phyloP scores from a whole-genome alignment of 441 rosid species.

The Adansonia gregorii region DNA sequence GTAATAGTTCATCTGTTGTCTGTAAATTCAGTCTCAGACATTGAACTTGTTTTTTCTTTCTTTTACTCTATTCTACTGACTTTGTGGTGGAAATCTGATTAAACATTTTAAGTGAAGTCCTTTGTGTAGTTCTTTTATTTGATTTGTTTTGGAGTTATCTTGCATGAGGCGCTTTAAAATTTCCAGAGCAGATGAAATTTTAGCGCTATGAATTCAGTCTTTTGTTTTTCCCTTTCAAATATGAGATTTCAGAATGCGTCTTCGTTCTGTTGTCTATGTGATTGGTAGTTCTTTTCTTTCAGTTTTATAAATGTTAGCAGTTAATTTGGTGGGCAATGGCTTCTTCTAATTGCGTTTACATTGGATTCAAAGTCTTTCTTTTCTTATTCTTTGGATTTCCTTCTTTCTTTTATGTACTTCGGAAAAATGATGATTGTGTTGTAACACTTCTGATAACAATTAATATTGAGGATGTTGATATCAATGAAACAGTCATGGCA shows the following conservation, averaged over 20 bases:
- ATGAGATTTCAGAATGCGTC: neutral
- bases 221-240: neutral
- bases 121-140: neutral
- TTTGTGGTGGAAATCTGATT: neutral
- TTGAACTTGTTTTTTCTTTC: neutral
- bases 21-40: neutral
- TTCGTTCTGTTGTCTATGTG: neutral
- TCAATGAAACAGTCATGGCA: neutral
- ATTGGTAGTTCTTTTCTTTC: neutral
- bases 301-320: neutral
- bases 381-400: neutral
- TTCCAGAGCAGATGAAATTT: neutral
- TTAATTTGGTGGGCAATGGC: neutral
- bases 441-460: neutral
- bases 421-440: neutral
- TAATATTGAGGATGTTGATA: neutral
- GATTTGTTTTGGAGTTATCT: neutral
- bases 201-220: neutral
- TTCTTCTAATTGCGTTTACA: neutral
- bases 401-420: neutral
- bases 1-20: slow-evolving; percentile 13
- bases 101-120: neutral
- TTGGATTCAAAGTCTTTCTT: neutral
- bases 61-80: neutral
- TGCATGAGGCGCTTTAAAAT: neutral